A percentile compares a stretch with the other conserved stretches of the same genome.
Conservation (phyloP, 495 filamentous ascomycete genomes). For the Tuber calosporum region DNA sequence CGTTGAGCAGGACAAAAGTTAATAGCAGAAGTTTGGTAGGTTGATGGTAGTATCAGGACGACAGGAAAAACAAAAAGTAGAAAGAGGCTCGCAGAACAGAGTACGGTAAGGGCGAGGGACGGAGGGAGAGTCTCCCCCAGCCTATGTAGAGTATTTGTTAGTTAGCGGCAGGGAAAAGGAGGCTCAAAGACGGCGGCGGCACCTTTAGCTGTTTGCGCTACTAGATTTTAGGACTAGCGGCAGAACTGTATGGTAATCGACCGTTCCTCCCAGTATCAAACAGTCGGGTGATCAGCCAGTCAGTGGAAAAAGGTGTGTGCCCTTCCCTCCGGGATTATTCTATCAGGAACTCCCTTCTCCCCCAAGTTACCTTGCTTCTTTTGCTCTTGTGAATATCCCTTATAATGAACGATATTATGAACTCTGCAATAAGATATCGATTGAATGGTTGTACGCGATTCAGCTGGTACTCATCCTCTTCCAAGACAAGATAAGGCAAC, state of each 20-base stretch:
- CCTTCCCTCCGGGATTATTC: constrained; percentile 22
- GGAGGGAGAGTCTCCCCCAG: constrained; percentile 33
- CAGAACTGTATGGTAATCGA: constrained; percentile 34
- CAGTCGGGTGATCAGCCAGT: constrained; percentile 36
- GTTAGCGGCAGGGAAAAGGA: constrained; percentile 34
- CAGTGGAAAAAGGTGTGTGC: constrained; percentile 35
- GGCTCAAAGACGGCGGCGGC: constrained; percentile 36
- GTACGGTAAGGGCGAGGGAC: constrained; percentile 18
- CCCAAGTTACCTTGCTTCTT: constrained; percentile 9
- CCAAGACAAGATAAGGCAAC: constrained; percentile 27
- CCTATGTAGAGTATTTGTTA: constrained; percentile 32
- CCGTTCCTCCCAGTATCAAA: constrained; percentile 18
- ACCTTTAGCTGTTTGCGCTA: constrained; percentile 35
- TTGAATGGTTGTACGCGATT: constrained; percentile 23
- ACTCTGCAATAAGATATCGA: constrained; percentile 9
- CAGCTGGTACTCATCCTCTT: neutral
- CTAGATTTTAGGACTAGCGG: constrained; percentile 37
- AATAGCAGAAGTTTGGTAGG: constrained; percentile 15
- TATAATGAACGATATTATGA: constrained; percentile 6
- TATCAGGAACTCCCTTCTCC: constrained; percentile 12
- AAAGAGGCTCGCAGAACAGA: constrained; percentile 21
- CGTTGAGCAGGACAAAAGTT: constrained; percentile 17
- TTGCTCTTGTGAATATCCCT: constrained; percentile 14
- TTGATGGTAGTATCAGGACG: constrained; percentile 11
- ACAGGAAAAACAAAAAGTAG: constrained; percentile 22